phyloP scores from a whole-genome alignment of 371 early-diverging fungal species.

The Mucor sp. region DNA sequence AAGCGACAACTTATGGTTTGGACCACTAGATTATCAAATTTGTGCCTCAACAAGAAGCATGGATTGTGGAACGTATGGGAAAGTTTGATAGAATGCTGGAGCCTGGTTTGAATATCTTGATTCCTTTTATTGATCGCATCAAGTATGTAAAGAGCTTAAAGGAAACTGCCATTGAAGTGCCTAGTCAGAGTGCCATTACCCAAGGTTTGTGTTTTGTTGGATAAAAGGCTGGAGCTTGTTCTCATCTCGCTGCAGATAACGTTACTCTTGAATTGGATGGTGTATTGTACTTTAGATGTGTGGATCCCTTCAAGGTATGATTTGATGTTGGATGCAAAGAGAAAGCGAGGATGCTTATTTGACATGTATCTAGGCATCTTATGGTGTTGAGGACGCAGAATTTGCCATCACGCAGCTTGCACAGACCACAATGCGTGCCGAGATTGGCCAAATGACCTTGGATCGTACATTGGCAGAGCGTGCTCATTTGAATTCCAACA shows the following conservation, averaged over 20 bases:
- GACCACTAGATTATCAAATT: constrained; percentile 83
- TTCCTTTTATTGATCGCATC: constrained; percentile 89
- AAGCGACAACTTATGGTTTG: neutral
- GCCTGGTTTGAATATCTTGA: constrained; percentile 88
- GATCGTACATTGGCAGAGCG: constrained; percentile 96
- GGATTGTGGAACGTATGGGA: constrained; percentile 91
- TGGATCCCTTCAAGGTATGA: constrained; percentile 89
- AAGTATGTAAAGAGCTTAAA: constrained; percentile 94
- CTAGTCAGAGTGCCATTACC: constrained; percentile 93
- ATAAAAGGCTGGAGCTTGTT: neutral
- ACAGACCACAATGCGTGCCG: constrained; percentile 98
- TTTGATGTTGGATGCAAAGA: neutral
- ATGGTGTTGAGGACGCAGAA: constrained; percentile 95
- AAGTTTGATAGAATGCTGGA: constrained; percentile 85
- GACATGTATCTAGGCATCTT: constrained; percentile 70
- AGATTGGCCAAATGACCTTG: constrained; percentile 97
- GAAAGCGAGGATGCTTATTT: neutral
- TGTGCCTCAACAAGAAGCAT: constrained; percentile 98
- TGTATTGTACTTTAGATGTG: constrained; percentile 91
- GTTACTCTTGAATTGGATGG: constrained; percentile 96
- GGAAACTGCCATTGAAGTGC: constrained; percentile 94
- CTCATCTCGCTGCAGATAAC: constrained; percentile 67
- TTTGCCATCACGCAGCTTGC: constrained; percentile 96
- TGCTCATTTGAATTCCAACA: constrained; percentile 88
- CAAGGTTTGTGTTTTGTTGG: constrained; percentile 57